Base-by-base conservation (phyloP, 345 rosid species). In the Lepidium sativum region DNA sequence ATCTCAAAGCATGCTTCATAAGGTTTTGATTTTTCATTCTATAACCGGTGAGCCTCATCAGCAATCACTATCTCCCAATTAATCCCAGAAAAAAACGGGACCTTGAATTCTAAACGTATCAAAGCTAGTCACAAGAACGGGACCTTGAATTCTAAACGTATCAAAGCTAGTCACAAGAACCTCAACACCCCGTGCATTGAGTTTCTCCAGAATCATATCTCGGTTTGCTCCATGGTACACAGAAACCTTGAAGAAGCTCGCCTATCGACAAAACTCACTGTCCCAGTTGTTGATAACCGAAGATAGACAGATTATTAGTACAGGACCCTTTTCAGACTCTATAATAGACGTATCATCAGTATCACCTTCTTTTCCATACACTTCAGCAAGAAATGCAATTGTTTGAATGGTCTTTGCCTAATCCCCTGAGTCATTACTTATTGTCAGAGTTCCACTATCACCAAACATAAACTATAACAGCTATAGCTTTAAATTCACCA, bases 361-460 rank as follows among this genome's bases (percentile, higher is more conserved):
- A 18, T 92, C 91, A 65, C 79, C 75, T n/a, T 90, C 96, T 78
- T 90, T 89, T 55, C 78, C 79, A 71, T 69, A 87, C 35, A 90
- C 84, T 34, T 89, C 99, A 55, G 96, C 92, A 56, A 94, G 83
- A 80, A 94, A 90, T 48, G 97, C 92, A 55, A 94, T 94, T 43
- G 92, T 79, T 76, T 94, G 97, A 73, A 94, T 94, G 37, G 99
- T 94, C 82, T 90, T 90, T 94, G 63, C 99, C 97, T 31, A 94
- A 79, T 44, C 96, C 99, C 95, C 99, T 90, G 77, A 8, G n/a
- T 35, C 35, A 32, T 32, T 31, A 59, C 67, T 60, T 50, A 50
- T 13, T 14, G 34, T 51, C 39, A 69, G 52, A 39, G 31, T 52
- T 69, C 54, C 73, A 48, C n/a, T 27, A 9, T 48, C 16, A 47